Conservation (phyloP, 2,329 filamentous ascomycete species). For the Coniochaeta hoffmannii region DNA sequence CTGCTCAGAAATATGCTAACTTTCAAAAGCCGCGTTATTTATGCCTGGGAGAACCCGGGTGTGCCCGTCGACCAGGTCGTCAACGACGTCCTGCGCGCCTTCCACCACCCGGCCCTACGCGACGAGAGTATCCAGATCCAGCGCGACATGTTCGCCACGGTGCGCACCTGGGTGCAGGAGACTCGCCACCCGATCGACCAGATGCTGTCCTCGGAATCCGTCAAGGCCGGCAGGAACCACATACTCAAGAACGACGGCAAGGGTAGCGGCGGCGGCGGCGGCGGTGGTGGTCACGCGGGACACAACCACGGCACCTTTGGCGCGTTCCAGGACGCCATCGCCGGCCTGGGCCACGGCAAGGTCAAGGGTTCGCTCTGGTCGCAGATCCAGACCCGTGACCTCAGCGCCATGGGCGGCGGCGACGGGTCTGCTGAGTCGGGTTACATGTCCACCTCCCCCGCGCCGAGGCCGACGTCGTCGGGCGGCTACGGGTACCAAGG, state of each 20-base stretch:
- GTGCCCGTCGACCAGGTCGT: slow-evolving; percentile 78
- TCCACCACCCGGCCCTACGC: slow-evolving; percentile 85
- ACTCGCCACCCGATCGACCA: slow-evolving; percentile 64
- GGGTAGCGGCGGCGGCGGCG: slow-evolving; percentile 9
- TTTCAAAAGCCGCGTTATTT: slow-evolving; percentile 60
- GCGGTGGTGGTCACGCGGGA: slow-evolving; percentile 18
- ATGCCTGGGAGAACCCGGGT: slow-evolving; percentile 85
- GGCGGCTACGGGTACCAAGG: slow-evolving; percentile 31
- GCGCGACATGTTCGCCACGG: slow-evolving; percentile 78
- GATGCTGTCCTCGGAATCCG: slow-evolving; percentile 75
- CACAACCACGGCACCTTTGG: slow-evolving; percentile 27
- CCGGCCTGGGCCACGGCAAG: slow-evolving; percentile 42
- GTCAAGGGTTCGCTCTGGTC: slow-evolving; percentile 53
- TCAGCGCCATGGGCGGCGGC: slow-evolving; percentile 45
- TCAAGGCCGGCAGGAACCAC: slow-evolving; percentile 78
- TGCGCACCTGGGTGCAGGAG: slow-evolving; percentile 72
- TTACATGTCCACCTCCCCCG: slow-evolving; percentile 29
- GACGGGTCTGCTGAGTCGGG: slow-evolving; percentile 22
- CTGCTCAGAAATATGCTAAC: neutral
- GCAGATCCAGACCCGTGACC: slow-evolving; percentile 52
- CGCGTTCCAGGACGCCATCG: slow-evolving; percentile 31
- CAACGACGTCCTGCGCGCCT: slow-evolving; percentile 71
- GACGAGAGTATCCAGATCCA: slow-evolving; percentile 74
- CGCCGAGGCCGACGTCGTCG: slow-evolving; percentile 18
- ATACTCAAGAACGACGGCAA: slow-evolving; percentile 30